Base-by-base conservation (phyloP, 2,329 filamentous ascomycete genomes). In the Penicillium hordei region DNA sequence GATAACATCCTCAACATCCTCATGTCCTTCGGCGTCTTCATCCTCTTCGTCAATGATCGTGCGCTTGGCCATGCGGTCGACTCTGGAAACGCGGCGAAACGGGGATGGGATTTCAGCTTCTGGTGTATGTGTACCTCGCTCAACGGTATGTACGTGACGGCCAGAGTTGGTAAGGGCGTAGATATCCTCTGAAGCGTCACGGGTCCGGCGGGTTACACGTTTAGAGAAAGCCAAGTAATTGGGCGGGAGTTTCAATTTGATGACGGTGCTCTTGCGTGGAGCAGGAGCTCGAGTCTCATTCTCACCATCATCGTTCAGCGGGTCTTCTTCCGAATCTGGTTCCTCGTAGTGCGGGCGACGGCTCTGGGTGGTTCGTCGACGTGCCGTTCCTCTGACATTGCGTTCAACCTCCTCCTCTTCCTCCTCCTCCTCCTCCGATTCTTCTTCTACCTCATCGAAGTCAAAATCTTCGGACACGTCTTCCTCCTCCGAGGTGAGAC, bases 151-250 rank as follows among this genome's bases (percentile, higher is more conserved):
- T 57, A 80, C 78, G 68, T 87, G 83, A 58, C 77, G 81, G 19
- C 85, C 85, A 8, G 84, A 86, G 61, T 83, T 81, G 3, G 84
- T 83, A 44, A 87, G 73, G 17, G 81, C 83, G 45, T 85, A 74
- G 15, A 87, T 79, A 34, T 83, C 79, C 36, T 82, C 80, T 27
- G 82, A 79, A 4, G 81, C 76, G 61, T 84, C 83, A 60, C 84
- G 83, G 25, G 81, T 85, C 19, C 84, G 78, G 45, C 86, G 84
- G 67, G 83, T 86, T 61, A 81, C 86, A 60, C 84, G 79, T 61
- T 85, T 51, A 21, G 31, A 68, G 62, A 58, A 76, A 65, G 60
- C 58, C 51, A 65, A 57, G 55, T 68, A 57, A 40, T 67, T 63
- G 29, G 70, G 63, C 5, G 34, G 58, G 19, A 73, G 56, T 60